Base-by-base conservation (phyloP, 2,329 filamentous ascomycete genomes). In the Aspergillus arachidicola region DNA sequence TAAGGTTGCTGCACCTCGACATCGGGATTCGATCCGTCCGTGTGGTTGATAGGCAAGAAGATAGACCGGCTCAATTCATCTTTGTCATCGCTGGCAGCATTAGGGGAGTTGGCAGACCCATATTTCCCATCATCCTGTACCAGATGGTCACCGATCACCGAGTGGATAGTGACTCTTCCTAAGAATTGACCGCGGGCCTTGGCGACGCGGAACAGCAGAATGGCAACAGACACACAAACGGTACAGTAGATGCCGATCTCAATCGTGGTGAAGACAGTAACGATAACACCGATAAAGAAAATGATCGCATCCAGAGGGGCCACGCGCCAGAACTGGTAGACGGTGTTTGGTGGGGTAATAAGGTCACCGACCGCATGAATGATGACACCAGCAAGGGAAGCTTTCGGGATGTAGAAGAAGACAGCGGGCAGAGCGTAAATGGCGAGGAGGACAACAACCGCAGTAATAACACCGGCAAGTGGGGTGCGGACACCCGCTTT, bases 311-410 rank as follows among this genome's bases (percentile, higher is more conserved):
- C 95, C 2, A 97, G 75, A 0, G 95, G 95, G 0, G 93, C 95
- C 6, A 97, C 92, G 48, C 89, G 87, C 94, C 94, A 99, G 81
- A 98, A 99, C 72, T 95, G 91, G 78, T 97, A 97, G 14, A 98
- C 86, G 0, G 91, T 94, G 75, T 96, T 93, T 5, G 94, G 94
- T 0, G 93, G 89, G 0, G 94, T 96, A 75, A 98, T 92, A 60
- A 99, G 81, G 75, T 98, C 94, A 62, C 92, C 91, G 2, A 98
- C 94, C 3, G 95, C 95, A 76, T 98, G 94, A 66, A 98, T 97
- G 68, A 98, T 97, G 73, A 98, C 92, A 30, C 89, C 95, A 0
- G 94, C 85, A 2, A 98, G 86, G 4, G 89, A 85, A 6, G 94
- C 88, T 64, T 85, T 91, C 0, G 94, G 93, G 63, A 98, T 97